These are phyloP conservation scores for Lecanicillium sp. DNA, from an alignment of 2,329 filamentous ascomycete genomes.

Conservation along the genomic window DNA sequence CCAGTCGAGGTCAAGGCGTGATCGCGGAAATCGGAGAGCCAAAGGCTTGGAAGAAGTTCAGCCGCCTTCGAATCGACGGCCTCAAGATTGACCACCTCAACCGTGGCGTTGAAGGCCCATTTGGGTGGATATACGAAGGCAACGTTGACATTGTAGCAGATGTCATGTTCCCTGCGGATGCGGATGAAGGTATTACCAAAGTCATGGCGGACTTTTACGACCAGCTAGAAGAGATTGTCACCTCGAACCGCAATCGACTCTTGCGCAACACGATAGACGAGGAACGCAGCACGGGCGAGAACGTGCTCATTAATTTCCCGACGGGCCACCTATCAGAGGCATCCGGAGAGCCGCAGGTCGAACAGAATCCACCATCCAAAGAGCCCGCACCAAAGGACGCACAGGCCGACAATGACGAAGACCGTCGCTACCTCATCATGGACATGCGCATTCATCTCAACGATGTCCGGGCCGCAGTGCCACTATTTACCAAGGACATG, in stretches of 20 bases:
- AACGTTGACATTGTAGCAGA: constrained; percentile 96
- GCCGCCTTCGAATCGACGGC: constrained; percentile 82
- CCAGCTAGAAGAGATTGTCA: constrained; percentile 86
- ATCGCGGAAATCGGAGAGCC: constrained; percentile 52
- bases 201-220: constrained; percentile 98
- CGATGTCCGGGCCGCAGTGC: constrained; percentile 86
- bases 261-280: constrained; percentile 39
- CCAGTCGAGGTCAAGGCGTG: constrained; percentile 47
- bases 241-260: constrained; percentile 61
- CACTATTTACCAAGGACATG: constrained; percentile 83
- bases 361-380: neutral
- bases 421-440: constrained; percentile 80
- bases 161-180: constrained; percentile 85
- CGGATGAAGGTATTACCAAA: constrained; percentile 82
- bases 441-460: constrained; percentile 93
- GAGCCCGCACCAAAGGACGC: neutral
- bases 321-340: constrained; percentile 26
- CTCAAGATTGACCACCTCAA: constrained; percentile 95
- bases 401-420: constrained; percentile 33
- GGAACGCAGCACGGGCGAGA: constrained; percentile 16
- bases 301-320: constrained; percentile 17
- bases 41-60: constrained; percentile 91
- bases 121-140: constrained; percentile 96
- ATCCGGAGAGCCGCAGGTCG: constrained; percentile 9
- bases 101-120: constrained; percentile 82